Percentiles rank a stretch among this genome's conserved stretches.
phyloP scores from a whole-genome alignment of 176 grass and related monocot genomes.

The Rhipidocladum racemiflorum region DNA sequence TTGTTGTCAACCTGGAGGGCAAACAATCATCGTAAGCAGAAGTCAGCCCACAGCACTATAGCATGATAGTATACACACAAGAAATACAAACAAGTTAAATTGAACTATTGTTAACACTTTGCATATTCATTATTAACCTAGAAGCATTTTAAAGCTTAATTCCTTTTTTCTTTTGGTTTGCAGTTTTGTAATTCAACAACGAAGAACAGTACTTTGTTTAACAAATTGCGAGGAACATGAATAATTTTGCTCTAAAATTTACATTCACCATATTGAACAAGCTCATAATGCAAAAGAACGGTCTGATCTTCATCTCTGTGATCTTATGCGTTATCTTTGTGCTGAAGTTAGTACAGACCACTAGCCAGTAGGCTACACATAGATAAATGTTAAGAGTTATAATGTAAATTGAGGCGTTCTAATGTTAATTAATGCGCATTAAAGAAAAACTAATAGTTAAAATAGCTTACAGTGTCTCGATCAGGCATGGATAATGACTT shows the following conservation, averaged over 20 bases:
- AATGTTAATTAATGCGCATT: background rate
- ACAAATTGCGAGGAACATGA: conserved; percentile 4
- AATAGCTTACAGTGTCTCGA: conserved; percentile 63
- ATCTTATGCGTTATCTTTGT: background rate
- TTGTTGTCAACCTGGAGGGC: conserved; percentile 56
- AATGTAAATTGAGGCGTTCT: background rate
- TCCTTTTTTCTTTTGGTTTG: background rate
- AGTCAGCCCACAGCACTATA: conserved; percentile 10
- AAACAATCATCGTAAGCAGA: conserved; percentile 20
- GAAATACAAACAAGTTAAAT: background rate
- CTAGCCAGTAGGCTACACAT: background rate
- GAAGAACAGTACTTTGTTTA: background rate
- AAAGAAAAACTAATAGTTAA: background rate
- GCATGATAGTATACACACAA: background rate
- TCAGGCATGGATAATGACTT: conserved; percentile 55
- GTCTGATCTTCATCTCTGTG: background rate
- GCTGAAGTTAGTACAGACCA: background rate
- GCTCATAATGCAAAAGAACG: background rate
- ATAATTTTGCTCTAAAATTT: background rate
- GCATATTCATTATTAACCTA: conserved; percentile 7
- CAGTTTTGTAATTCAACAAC: background rate
- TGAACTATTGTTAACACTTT: conserved; percentile 8
- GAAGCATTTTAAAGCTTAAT: background rate
- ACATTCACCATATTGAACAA: background rate
- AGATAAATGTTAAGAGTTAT: background rate